Conservation (phyloP, 495 filamentous ascomycete species). For the Thozetella sp. region DNA sequence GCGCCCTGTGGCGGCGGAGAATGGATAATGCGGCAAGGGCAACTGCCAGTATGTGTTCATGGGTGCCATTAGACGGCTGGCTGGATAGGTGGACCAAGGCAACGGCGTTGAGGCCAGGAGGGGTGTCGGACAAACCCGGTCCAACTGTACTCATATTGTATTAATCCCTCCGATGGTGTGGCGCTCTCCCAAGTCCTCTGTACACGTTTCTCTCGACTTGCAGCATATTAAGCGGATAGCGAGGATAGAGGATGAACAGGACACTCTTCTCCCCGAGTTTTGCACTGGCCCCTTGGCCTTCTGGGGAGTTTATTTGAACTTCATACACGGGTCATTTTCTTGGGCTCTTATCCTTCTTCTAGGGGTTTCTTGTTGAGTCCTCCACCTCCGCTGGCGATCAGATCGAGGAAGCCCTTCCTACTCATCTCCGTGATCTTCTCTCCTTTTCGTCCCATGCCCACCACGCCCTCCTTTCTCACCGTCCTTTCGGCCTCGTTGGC, state of each 20-base stretch:
- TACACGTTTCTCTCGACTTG: not conserved
- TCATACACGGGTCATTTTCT: not conserved
- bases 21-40: too few species aligned
- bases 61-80: not conserved
- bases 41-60: too few species aligned
- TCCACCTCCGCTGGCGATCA: slow-evolving; percentile 72
- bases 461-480: slow-evolving; percentile 69
- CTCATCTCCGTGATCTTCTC: slow-evolving; percentile 92
- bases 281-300: not conserved
- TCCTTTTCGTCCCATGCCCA: slow-evolving; percentile 72
- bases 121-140: not conserved
- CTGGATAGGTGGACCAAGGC: not conserved
- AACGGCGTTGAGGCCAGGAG: not conserved
- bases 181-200: not conserved
- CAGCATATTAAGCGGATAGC: not conserved
- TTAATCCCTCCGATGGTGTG: not conserved
- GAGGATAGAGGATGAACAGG: not conserved
- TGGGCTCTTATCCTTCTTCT: slow-evolving; percentile 44
- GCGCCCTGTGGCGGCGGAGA: too few species aligned
- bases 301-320: not conserved
- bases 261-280: not conserved
- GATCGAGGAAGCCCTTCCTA: slow-evolving; percentile 91
- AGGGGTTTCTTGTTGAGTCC: slow-evolving; percentile 49
- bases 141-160: slow-evolving; percentile 1
- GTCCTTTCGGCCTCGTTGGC: slow-evolving; percentile 72